A percentile compares a stretch with the other conserved stretches of the same genome.
These are phyloP conservation scores for Citrus trifoliata DNA, from an alignment of 345 rosid genomes.

Conservation along the genomic window DNA sequence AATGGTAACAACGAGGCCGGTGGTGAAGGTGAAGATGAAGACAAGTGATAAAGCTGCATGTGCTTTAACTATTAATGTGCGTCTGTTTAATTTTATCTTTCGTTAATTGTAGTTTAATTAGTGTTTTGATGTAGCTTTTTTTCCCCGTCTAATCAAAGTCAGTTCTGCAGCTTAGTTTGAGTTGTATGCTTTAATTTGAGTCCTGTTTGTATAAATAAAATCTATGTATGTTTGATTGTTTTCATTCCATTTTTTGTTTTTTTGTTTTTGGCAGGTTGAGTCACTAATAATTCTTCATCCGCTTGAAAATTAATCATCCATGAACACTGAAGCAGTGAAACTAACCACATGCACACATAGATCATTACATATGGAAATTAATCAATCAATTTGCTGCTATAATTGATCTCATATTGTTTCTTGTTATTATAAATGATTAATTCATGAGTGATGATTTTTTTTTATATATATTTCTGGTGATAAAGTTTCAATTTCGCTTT, in stretches of 20 bases:
- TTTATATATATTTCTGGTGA: neutral
- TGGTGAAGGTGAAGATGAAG: neutral
- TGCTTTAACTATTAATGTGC: neutral
- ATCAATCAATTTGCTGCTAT: neutral
- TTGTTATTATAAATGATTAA: too few relatives aligned
- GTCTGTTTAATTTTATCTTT: too few relatives aligned
- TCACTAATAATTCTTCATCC: neutral
- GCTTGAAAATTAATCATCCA: neutral
- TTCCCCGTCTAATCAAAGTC: too few relatives aligned
- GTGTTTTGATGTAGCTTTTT: too few relatives aligned
- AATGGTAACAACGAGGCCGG: neutral
- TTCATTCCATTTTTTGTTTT: neutral
- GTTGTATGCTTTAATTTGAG: neutral
- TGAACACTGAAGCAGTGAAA: neutral
- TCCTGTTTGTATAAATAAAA: neutral
- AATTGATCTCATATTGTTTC: neutral
- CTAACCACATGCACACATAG: neutral
- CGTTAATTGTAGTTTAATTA: neutral
- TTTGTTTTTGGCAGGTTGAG: neutral
- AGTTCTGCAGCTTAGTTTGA: neutral
- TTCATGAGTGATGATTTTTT: neutral
- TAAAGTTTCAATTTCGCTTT: neutral
- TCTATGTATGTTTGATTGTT: neutral
- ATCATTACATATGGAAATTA: neutral
- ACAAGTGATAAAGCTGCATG: neutral